These are phyloP conservation scores for Kandelia obovata DNA, from an alignment of 345 rosid genomes.

Conservation along the genomic window DNA sequence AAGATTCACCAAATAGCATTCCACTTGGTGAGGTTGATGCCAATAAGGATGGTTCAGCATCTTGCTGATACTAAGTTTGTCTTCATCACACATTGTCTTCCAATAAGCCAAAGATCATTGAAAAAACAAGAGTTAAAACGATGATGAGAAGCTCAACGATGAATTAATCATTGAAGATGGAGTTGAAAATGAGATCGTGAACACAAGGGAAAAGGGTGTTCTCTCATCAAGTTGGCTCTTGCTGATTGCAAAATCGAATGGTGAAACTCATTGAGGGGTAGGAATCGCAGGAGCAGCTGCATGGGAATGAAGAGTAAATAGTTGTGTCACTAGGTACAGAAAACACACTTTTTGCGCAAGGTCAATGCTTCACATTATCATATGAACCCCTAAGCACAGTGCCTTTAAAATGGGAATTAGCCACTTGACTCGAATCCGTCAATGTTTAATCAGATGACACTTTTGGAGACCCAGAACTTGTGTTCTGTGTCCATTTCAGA, in stretches of 20 bases:
- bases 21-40: conserved; percentile 3
- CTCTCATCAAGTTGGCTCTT: conserved; percentile 41
- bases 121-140: neutral
- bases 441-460: conserved; percentile 24
- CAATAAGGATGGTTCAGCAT: neutral
- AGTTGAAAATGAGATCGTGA: conserved; percentile 33
- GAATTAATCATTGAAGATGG: conserved; percentile 33
- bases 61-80: too few relatives aligned
- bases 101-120: too few relatives aligned
- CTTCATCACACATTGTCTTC: too few relatives aligned
- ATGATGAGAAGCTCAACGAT: conserved; percentile 8
- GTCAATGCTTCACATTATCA: conserved; percentile 25
- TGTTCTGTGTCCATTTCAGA: conserved; percentile 31
- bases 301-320: conserved; percentile 28
- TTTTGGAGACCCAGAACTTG: conserved; percentile 22
- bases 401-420: conserved; percentile 28
- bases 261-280: conserved; percentile 28
- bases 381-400: conserved; percentile 24
- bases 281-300: conserved; percentile 34
- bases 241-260: conserved; percentile 27
- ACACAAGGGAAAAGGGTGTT: conserved; percentile 18
- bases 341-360: conserved; percentile 20
- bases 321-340: conserved; percentile 28
- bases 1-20: conserved; percentile 27
- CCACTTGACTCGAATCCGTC: conserved; percentile 36